Percentiles rank a stretch among this genome's conserved stretches.
These are phyloP conservation scores for Paramecium pentaurelia DNA, from an alignment of 73 alveolate genomes.

Conservation along the genomic window DNA sequence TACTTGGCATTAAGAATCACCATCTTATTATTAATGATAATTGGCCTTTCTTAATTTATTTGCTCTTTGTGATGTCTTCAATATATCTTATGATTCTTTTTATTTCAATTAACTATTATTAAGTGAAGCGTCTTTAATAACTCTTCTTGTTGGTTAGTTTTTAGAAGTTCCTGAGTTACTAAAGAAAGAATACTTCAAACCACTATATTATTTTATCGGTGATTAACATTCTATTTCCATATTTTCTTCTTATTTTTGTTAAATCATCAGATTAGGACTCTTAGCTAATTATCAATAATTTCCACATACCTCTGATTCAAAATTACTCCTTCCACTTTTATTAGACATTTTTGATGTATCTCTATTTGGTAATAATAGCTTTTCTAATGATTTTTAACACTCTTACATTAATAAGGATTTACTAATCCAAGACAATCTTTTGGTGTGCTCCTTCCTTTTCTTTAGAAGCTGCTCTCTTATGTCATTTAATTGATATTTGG, in stretches of 20 bases:
- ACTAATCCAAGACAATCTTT: not conserved
- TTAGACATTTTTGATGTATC: not conserved
- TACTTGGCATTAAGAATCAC: not conserved
- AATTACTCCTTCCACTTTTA: not conserved
- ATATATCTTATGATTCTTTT: not conserved
- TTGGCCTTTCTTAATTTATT: not conserved
- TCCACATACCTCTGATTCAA: not conserved
- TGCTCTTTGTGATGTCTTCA: not conserved
- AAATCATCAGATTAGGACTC: not conserved
- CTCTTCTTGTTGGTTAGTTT: not conserved
- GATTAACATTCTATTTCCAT: not conserved
- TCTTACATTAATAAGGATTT: not conserved
- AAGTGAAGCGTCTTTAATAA: not conserved
- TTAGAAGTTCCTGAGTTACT: not conserved
- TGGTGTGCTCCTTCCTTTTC: conserved; percentile 29
- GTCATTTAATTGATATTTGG: not conserved
- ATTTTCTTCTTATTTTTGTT: not conserved
- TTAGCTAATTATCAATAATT: not conserved
- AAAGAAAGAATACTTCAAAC: not conserved
- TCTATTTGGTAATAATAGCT: not conserved
- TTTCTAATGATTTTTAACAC: not conserved
- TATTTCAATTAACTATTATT: not conserved
- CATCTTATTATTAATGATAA: not conserved
- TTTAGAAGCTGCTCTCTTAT: not conserved
- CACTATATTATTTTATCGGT: not conserved